Evolutionary conservation across 768 basidiomycete species (phyloP).

Genomic region (Kondoa subrosea): DNA sequence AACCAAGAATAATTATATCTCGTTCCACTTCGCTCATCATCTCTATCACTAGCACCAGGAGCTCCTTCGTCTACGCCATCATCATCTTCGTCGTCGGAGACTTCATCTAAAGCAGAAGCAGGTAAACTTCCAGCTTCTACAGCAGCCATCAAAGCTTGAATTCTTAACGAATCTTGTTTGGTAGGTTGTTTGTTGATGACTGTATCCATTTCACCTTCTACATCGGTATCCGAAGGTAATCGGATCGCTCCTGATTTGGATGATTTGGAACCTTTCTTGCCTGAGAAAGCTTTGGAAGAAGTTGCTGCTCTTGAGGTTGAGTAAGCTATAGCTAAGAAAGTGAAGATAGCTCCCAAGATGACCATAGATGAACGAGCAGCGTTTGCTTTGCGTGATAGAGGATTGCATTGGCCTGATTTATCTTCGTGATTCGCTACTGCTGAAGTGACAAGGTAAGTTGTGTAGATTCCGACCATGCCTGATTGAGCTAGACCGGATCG

Average conservation of each 20-base stretch:
- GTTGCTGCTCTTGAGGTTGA: constrained; percentile 92
- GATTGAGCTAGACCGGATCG: constrained; percentile 88
- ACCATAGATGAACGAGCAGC: constrained; percentile 70
- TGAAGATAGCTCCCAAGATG: constrained; percentile 80
- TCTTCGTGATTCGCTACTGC: constrained; percentile 81
- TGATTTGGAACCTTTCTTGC: constrained; percentile 38
- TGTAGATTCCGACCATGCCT: constrained; percentile 93
- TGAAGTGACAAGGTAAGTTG: constrained; percentile 83
- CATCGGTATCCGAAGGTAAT: constrained; percentile 39
- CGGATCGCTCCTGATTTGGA: constrained; percentile 42
- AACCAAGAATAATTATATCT: constrained; percentile 99
- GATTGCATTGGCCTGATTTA: constrained; percentile 57
- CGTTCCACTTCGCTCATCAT: constrained; percentile 84
- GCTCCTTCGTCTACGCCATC: constrained; percentile 33
- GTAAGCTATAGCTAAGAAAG: constrained; percentile 95
- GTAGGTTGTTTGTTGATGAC: constrained; percentile 32
- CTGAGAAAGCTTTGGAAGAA: constrained; percentile 75
- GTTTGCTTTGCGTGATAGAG: constrained; percentile 47
- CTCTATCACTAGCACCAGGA: constrained; percentile 52
- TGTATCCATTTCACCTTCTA: constrained; percentile 47
- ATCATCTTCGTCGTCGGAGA: constrained; percentile 46
- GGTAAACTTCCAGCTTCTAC: constrained; percentile 94
- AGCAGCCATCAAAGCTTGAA: constrained; percentile 84
- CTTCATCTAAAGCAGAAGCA: constrained; percentile 65
- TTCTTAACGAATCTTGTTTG: constrained; percentile 63